Conservation (phyloP, 177 flowering plant species). For the Vitis hybrid region DNA sequence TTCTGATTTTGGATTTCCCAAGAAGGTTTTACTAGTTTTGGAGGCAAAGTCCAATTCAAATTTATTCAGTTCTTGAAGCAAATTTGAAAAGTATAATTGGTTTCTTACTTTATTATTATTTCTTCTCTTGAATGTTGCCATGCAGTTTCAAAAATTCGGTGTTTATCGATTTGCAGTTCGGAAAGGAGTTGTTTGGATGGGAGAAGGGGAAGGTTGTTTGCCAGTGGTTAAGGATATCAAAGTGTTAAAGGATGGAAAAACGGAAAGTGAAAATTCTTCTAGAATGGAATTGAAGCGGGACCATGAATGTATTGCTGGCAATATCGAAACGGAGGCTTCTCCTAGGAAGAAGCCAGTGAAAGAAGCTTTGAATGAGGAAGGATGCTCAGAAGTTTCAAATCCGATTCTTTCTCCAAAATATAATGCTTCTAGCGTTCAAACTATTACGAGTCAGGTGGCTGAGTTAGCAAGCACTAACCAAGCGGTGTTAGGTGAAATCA, state of each 20-base stretch:
- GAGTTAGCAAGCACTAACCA: slow-evolving; percentile 19
- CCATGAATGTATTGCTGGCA: slow-evolving; percentile 28
- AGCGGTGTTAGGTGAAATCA: slow-evolving; percentile 31
- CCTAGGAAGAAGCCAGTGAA: slow-evolving; percentile 36
- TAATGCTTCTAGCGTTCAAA: slow-evolving; percentile 33
- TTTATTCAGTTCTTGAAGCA: too few relatives aligned
- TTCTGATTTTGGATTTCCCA: not conserved
- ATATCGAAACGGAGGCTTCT: slow-evolving; percentile 20
- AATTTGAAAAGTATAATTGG: too few relatives aligned
- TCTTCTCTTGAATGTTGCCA: slow-evolving; percentile 7
- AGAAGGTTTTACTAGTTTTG: not conserved
- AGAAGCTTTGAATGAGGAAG: slow-evolving; percentile 57
- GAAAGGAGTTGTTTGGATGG: slow-evolving; percentile 27
- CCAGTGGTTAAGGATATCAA: slow-evolving; percentile 21
- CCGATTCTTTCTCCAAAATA: slow-evolving; percentile 47
- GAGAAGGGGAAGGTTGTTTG: slow-evolving; percentile 36
- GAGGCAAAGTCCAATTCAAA: too few relatives aligned
- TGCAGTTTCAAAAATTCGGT: not conserved
- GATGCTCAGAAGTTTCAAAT: slow-evolving; percentile 65
- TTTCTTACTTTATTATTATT: too few relatives aligned
- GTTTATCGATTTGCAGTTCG: not conserved
- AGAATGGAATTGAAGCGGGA: slow-evolving; percentile 38
- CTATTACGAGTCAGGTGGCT: slow-evolving; percentile 32
- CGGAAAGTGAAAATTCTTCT: slow-evolving; percentile 18
- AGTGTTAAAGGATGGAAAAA: slow-evolving; percentile 17